These are phyloP conservation scores for Collybia sordida DNA, from an alignment of 768 basidiomycete species.

Conservation along the genomic window DNA sequence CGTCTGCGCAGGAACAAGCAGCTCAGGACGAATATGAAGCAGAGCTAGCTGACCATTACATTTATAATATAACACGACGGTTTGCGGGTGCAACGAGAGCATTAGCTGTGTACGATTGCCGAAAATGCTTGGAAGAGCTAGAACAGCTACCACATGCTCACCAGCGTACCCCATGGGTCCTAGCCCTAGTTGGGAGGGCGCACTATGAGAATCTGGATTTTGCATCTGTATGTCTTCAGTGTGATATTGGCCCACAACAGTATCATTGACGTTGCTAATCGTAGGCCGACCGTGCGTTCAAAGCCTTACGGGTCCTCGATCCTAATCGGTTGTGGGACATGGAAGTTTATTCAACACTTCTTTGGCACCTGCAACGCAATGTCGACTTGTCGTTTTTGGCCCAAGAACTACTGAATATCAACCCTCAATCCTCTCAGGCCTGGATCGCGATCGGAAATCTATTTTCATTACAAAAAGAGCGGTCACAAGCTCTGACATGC, in stretches of 20 bases:
- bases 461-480: constrained; percentile 94
- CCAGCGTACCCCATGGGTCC: constrained; percentile 72
- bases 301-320: constrained; percentile 74
- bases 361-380: constrained; percentile 90
- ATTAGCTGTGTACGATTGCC: constrained; percentile 74
- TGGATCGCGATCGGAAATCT: constrained; percentile 98
- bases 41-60: constrained; percentile 77
- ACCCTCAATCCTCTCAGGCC: constrained; percentile 79
- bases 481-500: constrained; percentile 89
- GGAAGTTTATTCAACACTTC: constrained; percentile 93
- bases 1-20: constrained; percentile 64
- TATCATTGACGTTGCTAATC: constrained; percentile 25
- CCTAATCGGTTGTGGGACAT: constrained; percentile 91
- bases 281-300: constrained; percentile 90
- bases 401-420: constrained; percentile 85
- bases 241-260: constrained; percentile 16
- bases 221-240: constrained; percentile 63
- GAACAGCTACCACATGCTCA: constrained; percentile 74
- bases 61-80: constrained; percentile 76
- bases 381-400: constrained; percentile 89
- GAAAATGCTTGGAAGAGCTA: constrained; percentile 71
- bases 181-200: constrained; percentile 82
- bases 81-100: constrained; percentile 82
- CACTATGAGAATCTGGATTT: constrained; percentile 92
- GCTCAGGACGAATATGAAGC: constrained; percentile 71